Evolutionary conservation across 2,329 filamentous ascomycete species (phyloP), one percentile per base, ranked within the genome.

Genomic region (Harringtonia lauricola): DNA sequence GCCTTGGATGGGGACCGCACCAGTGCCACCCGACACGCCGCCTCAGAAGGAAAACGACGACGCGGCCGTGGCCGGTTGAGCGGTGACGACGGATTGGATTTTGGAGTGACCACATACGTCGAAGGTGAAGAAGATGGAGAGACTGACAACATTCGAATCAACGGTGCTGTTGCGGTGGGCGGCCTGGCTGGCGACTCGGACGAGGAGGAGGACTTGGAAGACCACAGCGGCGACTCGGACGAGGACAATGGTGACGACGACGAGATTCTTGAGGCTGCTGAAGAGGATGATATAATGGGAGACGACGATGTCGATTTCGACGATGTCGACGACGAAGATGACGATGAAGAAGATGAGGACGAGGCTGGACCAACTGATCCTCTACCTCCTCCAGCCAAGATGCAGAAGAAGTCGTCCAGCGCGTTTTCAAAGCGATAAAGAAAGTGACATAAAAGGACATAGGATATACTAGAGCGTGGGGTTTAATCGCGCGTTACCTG

Each of bases 291-390:
- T 13, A 40, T n/a, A n/a, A n/a, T 43, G 15, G 41, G 39, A 8
- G 43, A 44, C 3, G 67, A 68, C 4, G 65, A 77, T 5, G 74
- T 83, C 6, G 81, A 82, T 33, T 81, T 86, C 50, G 79, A 78
- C n/a, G 78, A 73, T 18, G 72, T 94, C 7, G 82, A 95, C 42
- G 95, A 92, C 58, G 85, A 95, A 2, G 89, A 95, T 60, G 88
- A 86, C 1, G 75, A 88, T 24, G 74, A 80, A 26, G 48, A 47
- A 8, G 40, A 36, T 10, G 41, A 36, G 3, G 43, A 36, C 2
- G 43, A 40, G 3, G 42, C 22, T 4, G 44, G 43, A 7, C 31
- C n/a, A 8, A 3, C 12, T 12, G 41, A 31, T 9, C 26, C 28
- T 10, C 48, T 54, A n/a, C 50, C 55, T 43, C 60, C 59, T 33